phyloP scores from a whole-genome alignment of 1,284 basidiomycete genomes.

The Microbotryum intermedium region DNA sequence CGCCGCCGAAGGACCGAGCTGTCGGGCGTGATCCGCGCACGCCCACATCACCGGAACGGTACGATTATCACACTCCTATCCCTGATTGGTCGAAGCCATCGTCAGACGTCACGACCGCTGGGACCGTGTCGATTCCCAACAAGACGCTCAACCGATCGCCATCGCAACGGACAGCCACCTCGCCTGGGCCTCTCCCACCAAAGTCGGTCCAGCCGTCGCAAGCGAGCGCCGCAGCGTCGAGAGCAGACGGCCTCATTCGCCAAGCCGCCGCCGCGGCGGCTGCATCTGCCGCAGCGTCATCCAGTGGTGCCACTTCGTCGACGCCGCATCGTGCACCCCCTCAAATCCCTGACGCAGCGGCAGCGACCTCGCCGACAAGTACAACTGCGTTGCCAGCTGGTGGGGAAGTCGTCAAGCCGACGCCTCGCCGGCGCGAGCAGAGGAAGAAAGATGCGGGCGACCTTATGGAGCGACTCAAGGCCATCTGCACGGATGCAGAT shows the following conservation, averaged over 20 bases:
- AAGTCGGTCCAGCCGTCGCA: conserved; percentile 60
- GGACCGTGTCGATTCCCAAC: conserved; percentile 4
- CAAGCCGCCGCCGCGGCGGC: conserved; percentile 28
- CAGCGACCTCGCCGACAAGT: background rate
- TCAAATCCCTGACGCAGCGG: conserved; percentile 5
- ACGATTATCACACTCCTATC: background rate
- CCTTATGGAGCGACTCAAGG: conserved; percentile 79
- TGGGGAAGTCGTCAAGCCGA: conserved; percentile 5
- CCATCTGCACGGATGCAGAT: conserved; percentile 95
- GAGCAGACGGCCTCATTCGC: conserved; percentile 32
- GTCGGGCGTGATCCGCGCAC: background rate
- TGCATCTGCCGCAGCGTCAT: conserved; percentile 17
- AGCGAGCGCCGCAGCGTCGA: conserved; percentile 31
- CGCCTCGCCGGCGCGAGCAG: conserved; percentile 23
- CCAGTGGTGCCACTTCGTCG: conserved; percentile 13
- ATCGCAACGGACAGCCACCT: conserved; percentile 38
- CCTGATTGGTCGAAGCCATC: background rate
- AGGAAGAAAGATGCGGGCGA: conserved; percentile 51
- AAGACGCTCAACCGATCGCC: conserved; percentile 38
- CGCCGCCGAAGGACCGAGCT: conserved; percentile 8
- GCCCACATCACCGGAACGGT: conserved; percentile 8
- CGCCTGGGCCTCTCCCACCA: conserved; percentile 12
- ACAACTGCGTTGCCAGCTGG: too few relatives aligned
- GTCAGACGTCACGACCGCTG: too few relatives aligned
- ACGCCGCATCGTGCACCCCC: conserved; percentile 7